phyloP scores from a whole-genome alignment of 306 rosid genomes.

The Aeschynomene evenia region DNA sequence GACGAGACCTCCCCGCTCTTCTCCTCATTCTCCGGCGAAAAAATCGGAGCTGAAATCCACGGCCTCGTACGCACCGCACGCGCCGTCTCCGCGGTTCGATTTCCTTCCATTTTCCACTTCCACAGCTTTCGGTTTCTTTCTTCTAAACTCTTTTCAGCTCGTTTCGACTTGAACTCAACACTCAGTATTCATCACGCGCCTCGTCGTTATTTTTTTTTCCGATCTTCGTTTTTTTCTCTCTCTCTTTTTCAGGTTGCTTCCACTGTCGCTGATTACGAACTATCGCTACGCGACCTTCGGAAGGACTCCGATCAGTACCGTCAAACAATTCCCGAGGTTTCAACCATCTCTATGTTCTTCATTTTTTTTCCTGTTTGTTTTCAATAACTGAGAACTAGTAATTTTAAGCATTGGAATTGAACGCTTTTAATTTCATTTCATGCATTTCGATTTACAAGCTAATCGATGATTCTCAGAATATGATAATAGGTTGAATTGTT shows the following conservation, averaged over 20 bases:
- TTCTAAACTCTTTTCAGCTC: not conserved
- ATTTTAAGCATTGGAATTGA: not conserved
- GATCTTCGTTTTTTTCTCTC: not conserved
- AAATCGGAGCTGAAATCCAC: constrained; percentile 33
- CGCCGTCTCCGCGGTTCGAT: constrained; percentile 57
- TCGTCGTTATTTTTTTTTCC: not conserved
- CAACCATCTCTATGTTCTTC: not conserved
- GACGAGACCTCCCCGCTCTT: constrained; percentile 12
- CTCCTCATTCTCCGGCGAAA: constrained; percentile 19
- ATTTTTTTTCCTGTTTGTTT: not conserved
- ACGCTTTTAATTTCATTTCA: not conserved
- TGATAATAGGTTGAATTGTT: not conserved
- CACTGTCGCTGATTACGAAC: constrained; percentile 65
- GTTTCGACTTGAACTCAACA: not conserved
- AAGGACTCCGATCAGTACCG: constrained; percentile 60
- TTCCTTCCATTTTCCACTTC: not conserved
- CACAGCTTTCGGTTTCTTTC: not conserved
- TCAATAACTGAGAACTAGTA: constrained; percentile 2
- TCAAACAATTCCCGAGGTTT: constrained; percentile 56
- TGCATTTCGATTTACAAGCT: not conserved
- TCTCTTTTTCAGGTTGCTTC: constrained; percentile 55
- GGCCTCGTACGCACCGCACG: constrained; percentile 77
- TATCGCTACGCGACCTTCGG: constrained; percentile 51
- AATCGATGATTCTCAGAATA: not conserved
- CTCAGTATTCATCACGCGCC: not conserved